Evolutionary conservation across 345 rosid genomes (phyloP), one percentile per base, ranked within the genome.

Genomic region (Murraya koenigii): DNA sequence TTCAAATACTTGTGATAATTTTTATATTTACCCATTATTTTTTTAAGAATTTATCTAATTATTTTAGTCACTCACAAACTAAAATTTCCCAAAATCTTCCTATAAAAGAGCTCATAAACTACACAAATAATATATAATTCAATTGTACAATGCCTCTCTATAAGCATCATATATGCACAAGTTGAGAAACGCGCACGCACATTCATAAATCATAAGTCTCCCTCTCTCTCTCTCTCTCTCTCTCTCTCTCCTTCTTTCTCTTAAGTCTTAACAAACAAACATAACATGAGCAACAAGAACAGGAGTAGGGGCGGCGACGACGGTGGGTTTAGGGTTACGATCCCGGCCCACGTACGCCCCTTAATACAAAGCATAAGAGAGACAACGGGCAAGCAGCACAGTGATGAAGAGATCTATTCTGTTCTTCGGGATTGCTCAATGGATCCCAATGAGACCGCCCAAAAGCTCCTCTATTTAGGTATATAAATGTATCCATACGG

Each of bases 361-460:
- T 90, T 87, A 28, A 88, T 95, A 72, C 92, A 89, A 73, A 84
- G 82, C 78, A 95, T 95, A 23, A 88, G 92, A 38, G 98, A 95
- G 81, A 85, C 87, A 59, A 87, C 95, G 6, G 97, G 94, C 6
- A 88, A 86, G 84, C 88, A 87, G 77, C 95, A 93, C 88, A 88
- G 91, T 80, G 98, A 95, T 84, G 88, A 90, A 65, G 97, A 93
- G 83, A 90, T 93, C 85, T 90, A 86, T 76, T 74, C 89, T 52
- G 87, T 86, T 79, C 96, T 93, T 75, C 86, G 80, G 66, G 98
- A 93, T 47, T 87, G 86, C 69, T 80, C 80, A 66, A 87, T 89
- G 90, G 98, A 95, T 90, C 97, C 98, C n/a, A 82, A 90, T 76
- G 98, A 90, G 82, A 89, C 94, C 66, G 79, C 89, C 14, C 93